Conservation (phyloP, 1,139 yeast species). For the Saccharomycopsis hybrid region DNA sequence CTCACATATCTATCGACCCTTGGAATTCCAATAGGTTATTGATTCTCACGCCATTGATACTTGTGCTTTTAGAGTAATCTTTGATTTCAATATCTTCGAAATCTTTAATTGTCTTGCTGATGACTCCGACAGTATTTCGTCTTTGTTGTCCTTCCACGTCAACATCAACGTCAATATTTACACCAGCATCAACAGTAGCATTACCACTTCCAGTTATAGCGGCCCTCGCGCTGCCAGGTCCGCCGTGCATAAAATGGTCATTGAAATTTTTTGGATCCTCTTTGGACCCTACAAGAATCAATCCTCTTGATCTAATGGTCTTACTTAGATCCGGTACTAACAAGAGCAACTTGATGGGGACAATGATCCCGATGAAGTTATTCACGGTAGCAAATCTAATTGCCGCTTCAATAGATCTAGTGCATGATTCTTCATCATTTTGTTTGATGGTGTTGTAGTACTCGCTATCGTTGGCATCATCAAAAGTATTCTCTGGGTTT, state of each 20-base stretch:
- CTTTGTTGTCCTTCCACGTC: not conserved
- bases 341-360: slow-evolving; percentile 62
- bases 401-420: slow-evolving; percentile 54
- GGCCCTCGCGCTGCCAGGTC: too few species aligned
- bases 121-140: too few species aligned
- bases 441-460: not conserved
- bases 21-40: slow-evolving; percentile 64
- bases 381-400: slow-evolving; percentile 71
- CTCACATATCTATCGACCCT: slow-evolving; percentile 54
- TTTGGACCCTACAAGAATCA: slow-evolving; percentile 69
- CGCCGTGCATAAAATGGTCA: slow-evolving; percentile 13
- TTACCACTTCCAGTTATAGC: too few species aligned
- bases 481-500: too few species aligned
- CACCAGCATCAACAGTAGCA: too few species aligned
- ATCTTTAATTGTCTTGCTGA: slow-evolving; percentile 27
- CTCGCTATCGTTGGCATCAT: too few species aligned
- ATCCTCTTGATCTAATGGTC: slow-evolving; percentile 71
- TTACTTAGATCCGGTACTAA: slow-evolving; percentile 74
- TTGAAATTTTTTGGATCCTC: slow-evolving; percentile 25
- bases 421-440: slow-evolving; percentile 34
- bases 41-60: slow-evolving; percentile 66
- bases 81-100: slow-evolving; percentile 32
- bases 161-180: too few species aligned
- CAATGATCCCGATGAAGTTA: slow-evolving; percentile 76
- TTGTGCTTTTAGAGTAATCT: slow-evolving; percentile 39